Percentiles rank a stretch among this genome's conserved stretches.
Evolutionary conservation across 2,329 filamentous ascomycete genomes (phyloP).

Genomic region (Paecilomyces variotii): DNA sequence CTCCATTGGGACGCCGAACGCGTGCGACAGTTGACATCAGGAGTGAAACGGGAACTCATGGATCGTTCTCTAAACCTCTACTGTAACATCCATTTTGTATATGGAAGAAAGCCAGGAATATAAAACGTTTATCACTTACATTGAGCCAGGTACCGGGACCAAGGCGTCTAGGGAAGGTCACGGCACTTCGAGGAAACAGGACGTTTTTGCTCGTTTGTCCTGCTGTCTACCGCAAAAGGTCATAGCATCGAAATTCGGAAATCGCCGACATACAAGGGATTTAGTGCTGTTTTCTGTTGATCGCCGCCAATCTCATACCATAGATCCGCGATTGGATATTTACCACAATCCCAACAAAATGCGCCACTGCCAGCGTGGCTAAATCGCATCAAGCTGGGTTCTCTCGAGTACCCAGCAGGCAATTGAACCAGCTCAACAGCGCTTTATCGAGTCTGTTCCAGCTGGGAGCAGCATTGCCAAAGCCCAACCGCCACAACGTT

Average conservation of each 20-base stretch:
- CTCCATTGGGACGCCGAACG: not conserved
- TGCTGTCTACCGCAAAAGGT: not conserved
- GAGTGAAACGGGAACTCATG: not conserved
- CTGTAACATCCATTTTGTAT: not conserved
- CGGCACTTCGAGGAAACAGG: not conserved
- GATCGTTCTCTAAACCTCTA: not conserved
- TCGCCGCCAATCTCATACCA: not conserved
- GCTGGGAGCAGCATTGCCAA: not conserved
- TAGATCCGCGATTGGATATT: not conserved
- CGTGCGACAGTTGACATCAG: not conserved
- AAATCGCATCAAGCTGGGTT: not conserved
- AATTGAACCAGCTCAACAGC: not conserved
- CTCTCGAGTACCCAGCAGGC: not conserved
- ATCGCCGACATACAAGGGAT: not conserved
- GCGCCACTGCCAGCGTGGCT: not conserved
- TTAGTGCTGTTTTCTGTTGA: not conserved
- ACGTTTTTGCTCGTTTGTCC: not conserved
- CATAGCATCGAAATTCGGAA: not conserved
- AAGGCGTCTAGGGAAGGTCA: not conserved
- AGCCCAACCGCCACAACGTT: not conserved
- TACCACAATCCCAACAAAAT: not conserved
- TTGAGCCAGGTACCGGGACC: not conserved
- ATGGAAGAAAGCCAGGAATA: not conserved
- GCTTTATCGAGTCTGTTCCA: not conserved
- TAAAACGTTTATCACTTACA: not conserved